Evolutionary conservation across 371 early-diverging fungal genomes (phyloP).

Genomic region (Rhizopus stolonifer): DNA sequence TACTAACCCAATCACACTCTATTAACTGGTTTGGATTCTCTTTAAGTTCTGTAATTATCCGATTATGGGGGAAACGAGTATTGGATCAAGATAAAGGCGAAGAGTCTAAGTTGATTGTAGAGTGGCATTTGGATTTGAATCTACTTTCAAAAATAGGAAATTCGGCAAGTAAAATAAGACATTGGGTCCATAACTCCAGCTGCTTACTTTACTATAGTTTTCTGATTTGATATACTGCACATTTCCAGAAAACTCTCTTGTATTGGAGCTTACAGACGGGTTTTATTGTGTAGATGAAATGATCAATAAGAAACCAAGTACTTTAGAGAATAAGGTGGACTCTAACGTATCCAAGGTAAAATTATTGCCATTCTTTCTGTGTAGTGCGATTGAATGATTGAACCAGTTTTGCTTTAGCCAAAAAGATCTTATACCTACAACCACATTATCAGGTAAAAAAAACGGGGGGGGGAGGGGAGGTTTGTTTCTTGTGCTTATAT

Average conservation of each 20-base stretch:
- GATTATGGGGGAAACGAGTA: conserved; percentile 50
- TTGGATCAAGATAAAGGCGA: conserved; percentile 35
- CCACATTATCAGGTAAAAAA: conserved; percentile 48
- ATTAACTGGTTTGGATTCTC: conserved; percentile 39
- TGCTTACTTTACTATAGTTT: not conserved
- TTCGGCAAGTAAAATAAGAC: conserved; percentile 24
- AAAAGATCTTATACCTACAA: conserved; percentile 57
- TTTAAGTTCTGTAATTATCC: conserved; percentile 29
- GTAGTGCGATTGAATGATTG: conserved; percentile 14
- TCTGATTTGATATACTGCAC: conserved; percentile 31
- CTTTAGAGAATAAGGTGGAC: conserved; percentile 6
- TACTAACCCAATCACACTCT: conserved; percentile 25
- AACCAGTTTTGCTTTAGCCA: conserved; percentile 11
- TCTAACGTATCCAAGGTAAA: conserved; percentile 8
- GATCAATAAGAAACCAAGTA: conserved; percentile 31
- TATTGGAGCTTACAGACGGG: conserved; percentile 57
- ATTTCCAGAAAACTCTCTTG: conserved; percentile 54
- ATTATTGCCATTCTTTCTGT: conserved; percentile 22
- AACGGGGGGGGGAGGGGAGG: no score
- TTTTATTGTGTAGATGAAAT: conserved; percentile 55
- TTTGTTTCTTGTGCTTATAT: not conserved
- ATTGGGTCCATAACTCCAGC: not conserved
- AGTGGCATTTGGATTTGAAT: conserved; percentile 56
- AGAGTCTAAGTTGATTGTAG: conserved; percentile 40
- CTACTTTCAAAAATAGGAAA: conserved; percentile 48